These are phyloP conservation scores for Cercospora sp. DNA, from an alignment of 2,329 filamentous ascomycete species.

Conservation along the genomic window DNA sequence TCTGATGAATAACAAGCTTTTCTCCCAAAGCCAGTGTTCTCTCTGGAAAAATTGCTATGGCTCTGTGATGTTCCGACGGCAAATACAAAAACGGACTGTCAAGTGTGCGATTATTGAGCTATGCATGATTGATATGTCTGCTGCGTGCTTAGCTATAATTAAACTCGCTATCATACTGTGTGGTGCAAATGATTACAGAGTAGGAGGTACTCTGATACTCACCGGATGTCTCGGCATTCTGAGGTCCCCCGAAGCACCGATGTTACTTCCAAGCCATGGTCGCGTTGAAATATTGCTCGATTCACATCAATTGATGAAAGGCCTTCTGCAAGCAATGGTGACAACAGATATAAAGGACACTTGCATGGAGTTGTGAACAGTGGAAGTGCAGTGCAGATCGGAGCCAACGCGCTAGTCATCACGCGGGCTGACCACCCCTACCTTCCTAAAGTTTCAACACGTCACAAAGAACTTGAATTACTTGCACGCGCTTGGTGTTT, in stretches of 20 bases:
- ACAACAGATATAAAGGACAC: neutral
- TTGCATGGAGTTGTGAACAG: too few species aligned
- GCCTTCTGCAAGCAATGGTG: neutral
- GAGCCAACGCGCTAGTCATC: neutral
- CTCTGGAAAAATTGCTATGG: neutral
- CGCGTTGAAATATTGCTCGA: neutral
- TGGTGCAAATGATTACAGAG: neutral
- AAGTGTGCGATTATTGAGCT: neutral
- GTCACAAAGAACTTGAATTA: conserved; percentile 6
- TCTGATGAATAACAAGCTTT: neutral
- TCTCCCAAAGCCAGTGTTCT: neutral
- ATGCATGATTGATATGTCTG: neutral
- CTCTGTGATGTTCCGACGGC: neutral
- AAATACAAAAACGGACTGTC: neutral
- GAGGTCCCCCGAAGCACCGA: neutral
- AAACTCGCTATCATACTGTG: neutral
- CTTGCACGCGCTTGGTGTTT: neutral
- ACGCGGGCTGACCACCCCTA: conserved; percentile 4
- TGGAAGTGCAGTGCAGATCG: neutral
- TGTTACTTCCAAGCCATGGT: neutral
- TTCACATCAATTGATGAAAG: neutral
- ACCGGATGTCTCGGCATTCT: neutral
- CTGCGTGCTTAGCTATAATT: neutral
- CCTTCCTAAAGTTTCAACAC: neutral
- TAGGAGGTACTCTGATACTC: neutral